Evolutionary conservation across 2,329 filamentous ascomycete genomes (phyloP).

Genomic region (Zarea fungicola): DNA sequence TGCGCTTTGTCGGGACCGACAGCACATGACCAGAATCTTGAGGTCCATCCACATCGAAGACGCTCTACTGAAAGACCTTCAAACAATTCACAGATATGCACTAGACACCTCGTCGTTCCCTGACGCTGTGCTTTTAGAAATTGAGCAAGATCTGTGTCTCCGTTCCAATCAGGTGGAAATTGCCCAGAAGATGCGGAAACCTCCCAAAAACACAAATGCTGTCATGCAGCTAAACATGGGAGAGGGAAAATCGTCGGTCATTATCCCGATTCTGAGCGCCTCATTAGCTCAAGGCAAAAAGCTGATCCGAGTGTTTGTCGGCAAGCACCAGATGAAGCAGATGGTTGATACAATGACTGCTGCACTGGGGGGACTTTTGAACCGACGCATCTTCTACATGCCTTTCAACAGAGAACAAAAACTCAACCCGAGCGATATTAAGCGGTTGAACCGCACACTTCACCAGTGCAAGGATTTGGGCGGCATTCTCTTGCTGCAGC

Average conservation of each 20-base stretch:
- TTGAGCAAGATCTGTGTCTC: constrained; percentile 58
- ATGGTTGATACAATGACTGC: constrained; percentile 52
- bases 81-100: not conserved
- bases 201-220: constrained; percentile 35
- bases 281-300: constrained; percentile 44
- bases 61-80: not conserved
- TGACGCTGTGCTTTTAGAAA: constrained; percentile 59
- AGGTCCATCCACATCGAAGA: constrained; percentile 31
- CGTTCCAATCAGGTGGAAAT: constrained; percentile 55
- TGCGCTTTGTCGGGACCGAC: not conserved
- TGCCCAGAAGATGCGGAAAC: constrained; percentile 48
- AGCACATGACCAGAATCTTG: constrained; percentile 20
- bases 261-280: constrained; percentile 58
- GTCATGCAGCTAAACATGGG: constrained; percentile 69
- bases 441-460: constrained; percentile 33
- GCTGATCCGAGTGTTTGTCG: constrained; percentile 55
- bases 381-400: constrained; percentile 49
- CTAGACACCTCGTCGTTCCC: constrained; percentile 28
- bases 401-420: constrained; percentile 52
- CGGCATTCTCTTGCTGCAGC: constrained; percentile 56
- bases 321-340: constrained; percentile 56
- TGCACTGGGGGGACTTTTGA: constrained; percentile 51
- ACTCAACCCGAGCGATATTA: constrained; percentile 26
- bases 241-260: constrained; percentile 64
- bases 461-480: constrained; percentile 42